Base-by-base conservation (phyloP, 495 filamentous ascomycete genomes). In the Filosporella fistucella region DNA sequence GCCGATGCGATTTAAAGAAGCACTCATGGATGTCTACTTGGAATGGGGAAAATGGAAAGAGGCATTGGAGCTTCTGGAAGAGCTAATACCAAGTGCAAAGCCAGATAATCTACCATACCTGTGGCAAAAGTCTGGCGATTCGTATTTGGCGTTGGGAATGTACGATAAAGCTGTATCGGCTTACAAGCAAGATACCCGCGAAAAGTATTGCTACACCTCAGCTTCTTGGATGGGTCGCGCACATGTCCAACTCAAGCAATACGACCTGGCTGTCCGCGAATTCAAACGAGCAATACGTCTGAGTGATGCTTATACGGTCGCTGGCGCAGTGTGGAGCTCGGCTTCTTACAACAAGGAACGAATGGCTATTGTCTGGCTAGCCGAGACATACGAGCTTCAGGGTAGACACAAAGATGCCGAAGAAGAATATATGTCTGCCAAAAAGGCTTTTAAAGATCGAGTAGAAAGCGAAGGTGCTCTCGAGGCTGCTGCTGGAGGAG, bases 11-110 rank as follows among this genome's bases (percentile, higher is more conserved):
- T 38, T 38, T 20, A 38, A 38, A 38, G 35, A 38, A 20, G 35
- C 35, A 38, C 35, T 38, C 17, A 38, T 17, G 35, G 35, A 38
- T 9, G 35, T 38, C 35, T 38, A 38, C 17, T 17, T 38, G 35
- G 8, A 38, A 38, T 38, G 35, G 35, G 35, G 35, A 38, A 38
- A 38, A 16, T 38, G 35, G 35, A 38, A 38, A 38, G 35, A 38
- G 35, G 35, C 35, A 38, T 38, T 38, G 17, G 35, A 38, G 35
- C 35, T 38, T 38, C 35, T 38, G 35, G 35, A 38, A 38, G 35
- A 38, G 35, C 35, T 38, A 7, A 38, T 38, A 8, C 35, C 35
- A 14, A 38, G 17, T 17, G 35, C 35, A 7, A 20, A 38, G 12
- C 17, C 35, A 38, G 35, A 38, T 20, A 16, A 38, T 20, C 35